Evolutionary conservation across 805 yeast genomes (phyloP).

Genomic region (Barnettozyma populi): DNA sequence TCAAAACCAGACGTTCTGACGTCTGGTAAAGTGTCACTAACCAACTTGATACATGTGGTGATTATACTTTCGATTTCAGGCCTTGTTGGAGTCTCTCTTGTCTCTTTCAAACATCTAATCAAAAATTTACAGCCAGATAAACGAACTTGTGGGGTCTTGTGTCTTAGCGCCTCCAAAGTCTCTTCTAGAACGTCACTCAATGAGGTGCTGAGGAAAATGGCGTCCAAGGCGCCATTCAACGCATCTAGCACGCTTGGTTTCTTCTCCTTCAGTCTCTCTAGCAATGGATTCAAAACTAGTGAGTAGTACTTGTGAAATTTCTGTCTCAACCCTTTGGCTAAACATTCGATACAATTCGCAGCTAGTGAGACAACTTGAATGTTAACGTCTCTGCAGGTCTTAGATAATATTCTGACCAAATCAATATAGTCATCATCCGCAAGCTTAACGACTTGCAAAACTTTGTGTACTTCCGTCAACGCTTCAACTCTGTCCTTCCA

Average conservation of each 20-base stretch:
- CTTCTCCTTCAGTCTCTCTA: slow-evolving; percentile 86
- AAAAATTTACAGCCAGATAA: slow-evolving; percentile 64
- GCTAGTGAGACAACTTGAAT: slow-evolving; percentile 80
- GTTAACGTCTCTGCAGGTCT: slow-evolving; percentile 82
- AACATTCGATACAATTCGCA: slow-evolving; percentile 52
- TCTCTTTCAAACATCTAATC: slow-evolving; percentile 52
- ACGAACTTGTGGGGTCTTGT: slow-evolving; percentile 80
- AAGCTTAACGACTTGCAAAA: slow-evolving; percentile 48
- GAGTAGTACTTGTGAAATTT: slow-evolving; percentile 51
- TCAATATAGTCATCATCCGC: slow-evolving; percentile 61
- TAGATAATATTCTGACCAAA: slow-evolving; percentile 58
- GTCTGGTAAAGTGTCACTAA: slow-evolving; percentile 79
- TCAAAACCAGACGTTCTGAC: slow-evolving; percentile 75
- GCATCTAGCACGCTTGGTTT: slow-evolving; percentile 74
- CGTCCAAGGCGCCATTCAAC: slow-evolving; percentile 58
- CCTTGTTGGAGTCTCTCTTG: slow-evolving; percentile 43
- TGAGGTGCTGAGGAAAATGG: slow-evolving; percentile 48
- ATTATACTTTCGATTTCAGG: slow-evolving; percentile 54
- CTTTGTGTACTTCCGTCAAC: slow-evolving; percentile 53
- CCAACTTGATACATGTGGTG: slow-evolving; percentile 52
- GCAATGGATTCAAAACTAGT: slow-evolving; percentile 50
- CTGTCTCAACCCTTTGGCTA: slow-evolving; percentile 62
- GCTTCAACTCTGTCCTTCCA: slow-evolving; percentile 95
- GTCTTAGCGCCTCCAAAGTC: slow-evolving; percentile 52
- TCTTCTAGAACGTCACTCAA: slow-evolving; percentile 55